Evolutionary conservation across 441 rosid species (phyloP).

Genomic region (Corymbia calophylla): DNA sequence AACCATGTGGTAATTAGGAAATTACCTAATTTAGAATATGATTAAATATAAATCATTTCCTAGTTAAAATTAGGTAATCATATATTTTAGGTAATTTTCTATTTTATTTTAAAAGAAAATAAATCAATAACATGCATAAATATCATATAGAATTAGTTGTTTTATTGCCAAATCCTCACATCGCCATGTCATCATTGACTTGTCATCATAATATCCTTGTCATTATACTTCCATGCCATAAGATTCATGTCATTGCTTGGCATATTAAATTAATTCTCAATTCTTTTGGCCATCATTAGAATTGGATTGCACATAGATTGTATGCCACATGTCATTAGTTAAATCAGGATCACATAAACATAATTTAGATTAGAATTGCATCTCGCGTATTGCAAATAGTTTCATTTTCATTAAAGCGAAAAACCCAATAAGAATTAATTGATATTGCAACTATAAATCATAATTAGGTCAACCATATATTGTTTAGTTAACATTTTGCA

Average conservation of each 20-base stretch:
- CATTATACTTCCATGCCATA: not conserved
- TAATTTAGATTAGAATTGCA: too few relatives aligned
- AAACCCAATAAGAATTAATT: not conserved
- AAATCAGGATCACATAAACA: not conserved
- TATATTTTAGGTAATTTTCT: not conserved
- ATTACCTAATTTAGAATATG: not conserved
- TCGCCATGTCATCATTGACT: not conserved
- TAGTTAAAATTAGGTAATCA: not conserved
- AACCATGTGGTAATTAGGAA: not conserved
- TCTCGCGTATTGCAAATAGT: too few relatives aligned
- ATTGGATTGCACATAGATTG: not conserved
- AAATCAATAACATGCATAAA: too few relatives aligned
- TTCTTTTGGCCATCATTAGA: not conserved
- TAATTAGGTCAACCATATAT: not conserved
- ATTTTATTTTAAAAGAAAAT: too few relatives aligned
- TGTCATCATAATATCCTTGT: not conserved
- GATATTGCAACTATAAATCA: not conserved
- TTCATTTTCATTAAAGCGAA: not conserved
- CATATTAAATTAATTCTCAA: not conserved
- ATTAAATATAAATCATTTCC: not conserved
- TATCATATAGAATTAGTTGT: not conserved
- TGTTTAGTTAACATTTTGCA: not conserved
- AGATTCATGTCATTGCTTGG: not conserved
- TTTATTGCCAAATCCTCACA: too few relatives aligned
- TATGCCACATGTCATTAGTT: not conserved